These are phyloP conservation scores for Globisporangium cylindrosporum DNA, from an alignment of 352 stramenopile genomes.

Conservation along the genomic window DNA sequence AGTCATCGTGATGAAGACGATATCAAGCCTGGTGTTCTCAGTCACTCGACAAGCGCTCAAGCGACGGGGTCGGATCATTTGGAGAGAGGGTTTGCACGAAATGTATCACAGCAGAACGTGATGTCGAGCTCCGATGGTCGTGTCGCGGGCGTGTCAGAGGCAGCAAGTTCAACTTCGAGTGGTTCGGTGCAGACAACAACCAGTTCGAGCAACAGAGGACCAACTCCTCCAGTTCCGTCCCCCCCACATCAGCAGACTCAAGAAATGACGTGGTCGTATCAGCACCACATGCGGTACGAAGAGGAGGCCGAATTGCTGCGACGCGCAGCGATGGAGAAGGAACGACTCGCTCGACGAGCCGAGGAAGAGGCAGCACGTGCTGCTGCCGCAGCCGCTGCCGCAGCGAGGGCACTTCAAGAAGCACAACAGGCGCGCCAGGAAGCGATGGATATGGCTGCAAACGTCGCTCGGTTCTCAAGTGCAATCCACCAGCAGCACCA, in stretches of 20 bases:
- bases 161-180: constrained; percentile 1
- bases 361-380: constrained; percentile 81
- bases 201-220: constrained; percentile 14
- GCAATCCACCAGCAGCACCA: constrained; percentile 70
- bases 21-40: neutral
- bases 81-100: constrained; percentile 1
- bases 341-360: constrained; percentile 56
- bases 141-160: neutral
- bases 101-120: constrained; percentile 6
- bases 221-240: constrained; percentile 6
- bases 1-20: constrained; percentile 12
- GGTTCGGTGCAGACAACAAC: constrained; percentile 3
- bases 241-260: constrained; percentile 24
- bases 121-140: constrained; percentile 8
- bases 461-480: constrained; percentile 65
- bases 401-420: constrained; percentile 70
- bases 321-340: constrained; percentile 56
- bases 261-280: constrained; percentile 72
- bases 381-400: constrained; percentile 61
- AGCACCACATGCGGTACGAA: constrained; percentile 68
- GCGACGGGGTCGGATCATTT: neutral
- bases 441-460: constrained; percentile 81
- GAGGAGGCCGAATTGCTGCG: constrained; percentile 74
- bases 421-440: constrained; percentile 74
- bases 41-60: neutral